Evolutionary conservation across 768 basidiomycete species (phyloP), one percentile per base, ranked within the genome.

Genomic region (Cystofilobasidium bisporidii): DNA sequence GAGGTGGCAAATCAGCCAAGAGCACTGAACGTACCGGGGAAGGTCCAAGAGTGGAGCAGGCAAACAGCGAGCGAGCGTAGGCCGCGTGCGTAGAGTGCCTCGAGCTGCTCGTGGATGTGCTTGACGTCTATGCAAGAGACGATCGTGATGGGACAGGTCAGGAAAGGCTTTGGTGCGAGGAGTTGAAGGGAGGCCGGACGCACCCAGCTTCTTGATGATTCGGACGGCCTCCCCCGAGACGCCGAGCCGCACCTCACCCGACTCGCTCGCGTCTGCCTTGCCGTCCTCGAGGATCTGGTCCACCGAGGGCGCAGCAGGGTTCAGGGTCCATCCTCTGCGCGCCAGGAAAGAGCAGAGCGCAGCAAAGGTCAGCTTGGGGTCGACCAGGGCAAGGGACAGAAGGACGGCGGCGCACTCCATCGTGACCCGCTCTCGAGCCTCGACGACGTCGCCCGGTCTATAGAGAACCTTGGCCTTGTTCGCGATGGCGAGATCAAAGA

Each of bases 241-340:
- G 71, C 65, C 61, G 2, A 66, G 38, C 2, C 63, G 65, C 24
- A 69, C 67, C 64, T 56, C 41, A 63, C 72, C 60, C 70, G 71
- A 61, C 38, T 57, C 67, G 24, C 56, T 30, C 22, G 45, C 15
- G 45, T 15, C 22, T 18, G 24, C 20, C 48, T 45, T 33, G 2
- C 41, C 58, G 30, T 36, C 33, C 58, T 17, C 24, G 62, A 45
- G n/a, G 38, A 62, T 33, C 11, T 45, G 26, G 47, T 69, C 20
- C 65, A 70, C 40, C 36, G 50, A 28, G 41, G 61, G 15, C 71
- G 56, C 55, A 69, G 68, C 47, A 69, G 69, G 71, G 38, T 69
- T 60, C 28, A 67, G 50, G 17, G 70, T 70, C 70, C 68, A 72
- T 33, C 72, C 72, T n/a, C n/a, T n/a, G n/a, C n/a, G n/a, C n/a